Evolutionary conservation across 352 stramenopile species (phyloP).

Genomic region (Phytopythium litorale): DNA sequence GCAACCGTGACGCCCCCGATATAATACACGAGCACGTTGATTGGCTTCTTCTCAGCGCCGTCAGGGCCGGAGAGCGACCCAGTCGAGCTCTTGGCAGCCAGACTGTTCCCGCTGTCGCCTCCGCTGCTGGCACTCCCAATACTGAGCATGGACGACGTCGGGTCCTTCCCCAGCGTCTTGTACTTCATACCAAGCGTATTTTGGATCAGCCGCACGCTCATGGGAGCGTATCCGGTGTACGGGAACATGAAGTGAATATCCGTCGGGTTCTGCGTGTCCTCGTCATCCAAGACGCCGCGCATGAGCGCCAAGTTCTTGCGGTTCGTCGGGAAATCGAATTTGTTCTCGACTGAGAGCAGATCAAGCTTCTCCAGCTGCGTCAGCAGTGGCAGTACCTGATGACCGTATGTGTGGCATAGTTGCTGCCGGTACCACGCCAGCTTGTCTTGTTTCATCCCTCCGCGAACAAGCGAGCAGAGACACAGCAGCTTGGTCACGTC

Average conservation of each 20-base stretch:
- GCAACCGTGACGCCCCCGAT: conserved; percentile 80
- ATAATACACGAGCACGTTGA: conserved; percentile 77
- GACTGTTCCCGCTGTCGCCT: conserved; percentile 8
- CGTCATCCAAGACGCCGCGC: conserved; percentile 38
- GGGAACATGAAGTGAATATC: conserved; percentile 88
- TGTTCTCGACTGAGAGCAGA: conserved; percentile 51
- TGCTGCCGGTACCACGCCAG: conserved; percentile 69
- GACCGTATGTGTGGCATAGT: conserved; percentile 81
- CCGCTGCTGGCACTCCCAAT: conserved; percentile 13
- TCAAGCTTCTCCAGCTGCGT: conserved; percentile 74
- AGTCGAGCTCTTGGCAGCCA: conserved; percentile 9
- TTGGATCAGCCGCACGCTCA: conserved; percentile 81
- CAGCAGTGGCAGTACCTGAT: conserved; percentile 61
- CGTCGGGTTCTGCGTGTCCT: conserved; percentile 36
- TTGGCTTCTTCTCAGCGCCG: conserved; percentile 11
- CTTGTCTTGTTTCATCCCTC: conserved; percentile 51
- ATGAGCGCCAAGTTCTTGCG: conserved; percentile 40
- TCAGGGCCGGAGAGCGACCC: conserved; percentile 16
- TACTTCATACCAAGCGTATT: conserved; percentile 66
- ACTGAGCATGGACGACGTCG: conserved; percentile 23
- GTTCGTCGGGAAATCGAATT: conserved; percentile 58
- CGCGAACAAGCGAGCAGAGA: conserved; percentile 64
- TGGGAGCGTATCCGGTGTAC: conserved; percentile 79
- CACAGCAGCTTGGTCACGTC: conserved; percentile 78
- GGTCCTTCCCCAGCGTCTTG: conserved; percentile 39